These are phyloP conservation scores for Cordyceps tenuipes DNA, from an alignment of 2,329 filamentous ascomycete species.

Conservation along the genomic window DNA sequence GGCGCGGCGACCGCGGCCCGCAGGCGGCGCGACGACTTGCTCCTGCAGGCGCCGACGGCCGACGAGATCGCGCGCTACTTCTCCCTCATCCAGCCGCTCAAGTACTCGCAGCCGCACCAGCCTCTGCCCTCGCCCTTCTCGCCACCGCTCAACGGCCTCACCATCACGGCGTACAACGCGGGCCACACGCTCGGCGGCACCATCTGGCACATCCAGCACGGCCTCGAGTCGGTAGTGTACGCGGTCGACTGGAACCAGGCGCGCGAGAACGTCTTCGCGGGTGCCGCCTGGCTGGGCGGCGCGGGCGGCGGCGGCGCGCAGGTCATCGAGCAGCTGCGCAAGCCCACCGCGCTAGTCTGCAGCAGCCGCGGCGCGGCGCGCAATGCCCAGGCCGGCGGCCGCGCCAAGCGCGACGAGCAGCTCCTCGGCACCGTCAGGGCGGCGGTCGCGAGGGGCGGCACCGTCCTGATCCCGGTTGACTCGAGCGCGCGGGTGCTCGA, in stretches of 20 bases:
- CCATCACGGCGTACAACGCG: constrained; percentile 92
- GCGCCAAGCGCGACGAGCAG: constrained; percentile 76
- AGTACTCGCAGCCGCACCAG: constrained; percentile 94
- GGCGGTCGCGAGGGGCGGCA: constrained; percentile 74
- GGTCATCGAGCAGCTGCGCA: constrained; percentile 86
- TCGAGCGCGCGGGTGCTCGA: constrained; percentile 93
- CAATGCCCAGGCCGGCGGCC: constrained; percentile 60
- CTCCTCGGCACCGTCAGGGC: constrained; percentile 74
- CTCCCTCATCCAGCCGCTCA: constrained; percentile 79
- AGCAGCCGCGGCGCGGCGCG: constrained; percentile 74
- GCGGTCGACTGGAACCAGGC: constrained; percentile 98
- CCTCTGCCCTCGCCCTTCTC: constrained; percentile 81
- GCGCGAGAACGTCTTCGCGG: constrained; percentile 88
- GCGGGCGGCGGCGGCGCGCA: constrained; percentile 73
- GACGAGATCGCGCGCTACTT: constrained; percentile 94
- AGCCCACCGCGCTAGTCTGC: constrained; percentile 89
- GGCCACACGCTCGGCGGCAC: constrained; percentile 94
- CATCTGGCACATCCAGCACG: constrained; percentile 98
- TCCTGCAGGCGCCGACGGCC: constrained; percentile 62
- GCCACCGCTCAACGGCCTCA: constrained; percentile 80
- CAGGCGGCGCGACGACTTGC: constrained; percentile 46
- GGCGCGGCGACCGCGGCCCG: constrained; percentile 41
- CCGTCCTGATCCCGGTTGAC: constrained; percentile 87
- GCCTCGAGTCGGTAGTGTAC: constrained; percentile 93
- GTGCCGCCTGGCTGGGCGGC: constrained; percentile 86